These are phyloP conservation scores for Coemansia umbellata DNA, from an alignment of 192 early-diverging fungal species.

Conservation along the genomic window DNA sequence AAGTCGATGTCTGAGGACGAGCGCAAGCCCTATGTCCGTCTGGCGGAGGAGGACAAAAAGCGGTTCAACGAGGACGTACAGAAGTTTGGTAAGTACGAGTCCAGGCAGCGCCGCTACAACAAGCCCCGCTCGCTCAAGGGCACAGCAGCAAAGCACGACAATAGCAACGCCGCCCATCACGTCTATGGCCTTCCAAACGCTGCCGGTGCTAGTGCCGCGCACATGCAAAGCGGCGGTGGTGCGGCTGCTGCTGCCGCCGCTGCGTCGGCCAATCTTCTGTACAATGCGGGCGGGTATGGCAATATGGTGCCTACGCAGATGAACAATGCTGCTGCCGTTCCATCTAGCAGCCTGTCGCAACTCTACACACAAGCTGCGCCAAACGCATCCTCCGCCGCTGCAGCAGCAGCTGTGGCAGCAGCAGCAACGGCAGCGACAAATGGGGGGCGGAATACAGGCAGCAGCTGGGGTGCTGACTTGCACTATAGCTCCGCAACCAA, in stretches of 20 bases:
- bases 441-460: too few relatives aligned
- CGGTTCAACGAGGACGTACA: conserved; percentile 47
- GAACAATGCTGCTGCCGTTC: neutral
- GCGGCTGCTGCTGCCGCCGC: conserved; percentile 11
- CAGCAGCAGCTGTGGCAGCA: neutral
- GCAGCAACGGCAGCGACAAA: conserved; percentile 1
- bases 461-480: too few relatives aligned
- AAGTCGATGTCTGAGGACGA: conserved; percentile 39
- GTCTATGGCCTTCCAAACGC: neutral
- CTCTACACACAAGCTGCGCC: conserved; percentile 9
- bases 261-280: conserved; percentile 6
- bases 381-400: too few relatives aligned
- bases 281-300: conserved; percentile 1
- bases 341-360: too few relatives aligned
- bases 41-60: conserved; percentile 47
- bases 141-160: neutral
- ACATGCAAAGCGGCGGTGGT: neutral
- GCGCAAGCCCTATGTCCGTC: conserved; percentile 34
- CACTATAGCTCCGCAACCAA: too few relatives aligned
- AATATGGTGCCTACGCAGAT: conserved; percentile 7
- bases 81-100: conserved; percentile 49
- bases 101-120: conserved; percentile 46
- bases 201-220: neutral
- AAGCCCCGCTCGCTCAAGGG: conserved; percentile 11
- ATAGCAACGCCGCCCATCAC: neutral